Evolutionary conservation across 78 protist species (phyloP).

Genomic region (Polysphondylium violaceum): DNA sequence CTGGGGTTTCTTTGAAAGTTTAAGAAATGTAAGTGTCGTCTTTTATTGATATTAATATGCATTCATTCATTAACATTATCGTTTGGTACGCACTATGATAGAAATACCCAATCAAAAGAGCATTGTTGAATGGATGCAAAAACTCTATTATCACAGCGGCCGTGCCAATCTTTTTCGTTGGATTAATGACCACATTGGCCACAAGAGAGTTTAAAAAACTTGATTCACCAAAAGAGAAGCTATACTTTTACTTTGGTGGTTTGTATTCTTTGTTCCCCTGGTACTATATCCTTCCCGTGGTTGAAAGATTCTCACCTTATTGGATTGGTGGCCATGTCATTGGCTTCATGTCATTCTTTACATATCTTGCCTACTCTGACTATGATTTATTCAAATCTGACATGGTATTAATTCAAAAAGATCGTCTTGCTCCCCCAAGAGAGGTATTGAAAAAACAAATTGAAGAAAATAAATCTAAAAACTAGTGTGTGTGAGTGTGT

Average conservation of each 20-base stretch:
- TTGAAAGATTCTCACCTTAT: constrained; percentile 82
- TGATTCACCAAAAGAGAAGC: constrained; percentile 64
- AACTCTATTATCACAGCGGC: constrained; percentile 83
- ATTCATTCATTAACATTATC: neutral
- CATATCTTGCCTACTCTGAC: constrained; percentile 66
- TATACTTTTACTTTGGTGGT: constrained; percentile 67
- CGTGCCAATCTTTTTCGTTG: constrained; percentile 84
- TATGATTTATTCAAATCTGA: constrained; percentile 69
- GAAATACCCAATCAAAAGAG: constrained; percentile 18
- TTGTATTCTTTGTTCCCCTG: constrained; percentile 67
- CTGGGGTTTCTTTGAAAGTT: constrained; percentile 83
- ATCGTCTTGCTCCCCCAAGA: constrained; percentile 28
- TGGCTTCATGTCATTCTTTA: constrained; percentile 88
- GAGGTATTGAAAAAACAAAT: constrained; percentile 26
- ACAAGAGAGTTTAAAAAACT: constrained; percentile 9
- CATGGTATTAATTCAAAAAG: constrained; percentile 32
- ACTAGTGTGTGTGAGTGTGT: too few relatives aligned
- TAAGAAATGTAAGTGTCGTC: constrained; percentile 20
- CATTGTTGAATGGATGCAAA: constrained; percentile 42
- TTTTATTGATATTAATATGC: too few relatives aligned
- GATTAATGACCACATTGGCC: constrained; percentile 72
- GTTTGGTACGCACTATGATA: too few relatives aligned
- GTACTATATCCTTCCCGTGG: constrained; percentile 52
- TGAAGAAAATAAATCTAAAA: too few relatives aligned
- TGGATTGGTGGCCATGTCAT: constrained; percentile 92